Base-by-base conservation (phyloP, 768 basidiomycete genomes). In the Suillus bovinus region DNA sequence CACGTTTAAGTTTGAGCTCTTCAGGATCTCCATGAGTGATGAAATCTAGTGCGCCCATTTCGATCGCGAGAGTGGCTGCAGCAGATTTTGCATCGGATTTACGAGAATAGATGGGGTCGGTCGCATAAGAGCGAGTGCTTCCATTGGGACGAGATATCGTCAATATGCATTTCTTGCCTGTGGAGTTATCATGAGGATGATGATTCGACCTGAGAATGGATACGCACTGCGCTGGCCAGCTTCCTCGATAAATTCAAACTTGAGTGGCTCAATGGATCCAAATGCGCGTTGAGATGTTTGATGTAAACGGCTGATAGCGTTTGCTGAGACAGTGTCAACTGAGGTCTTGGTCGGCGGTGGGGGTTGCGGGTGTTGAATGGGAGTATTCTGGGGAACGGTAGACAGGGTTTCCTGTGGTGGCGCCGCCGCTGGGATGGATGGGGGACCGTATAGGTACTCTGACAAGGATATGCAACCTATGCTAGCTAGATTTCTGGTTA, bases 31-130 rank as follows among this genome's bases (percentile, higher is more conserved):
- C 83, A 2, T 72, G 67, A 8, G 70, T 58, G 53, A 89, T 82
- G 67, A 89, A 89, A 22, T 86, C 81, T 36, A 89, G 69, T 1
- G 81, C 88, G 22, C 85, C 86, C 77, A 83, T 81, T 8, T 85
- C 78, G 27, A 89, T 74, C 5, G 88, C 88, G 17, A 84, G 70
- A 17, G 70, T 75, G 0, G 85, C 86, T 0, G 77, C 86, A 50
- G 80, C 79, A 0, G 72, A 73, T 62, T 84, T 85, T 0, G 88
- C 88, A 14, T 87, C 86, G 42, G 65, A 74, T 65, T 83, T 81
- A 41, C 79, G 78, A 17, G 75, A 47, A 64, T 80, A 83, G 2
- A 69, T 49, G 16, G 78, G 72, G 29, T 81, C 77, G 0, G 86
- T 85, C 29, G 80, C 78, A 74, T 88, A 89, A 0, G 83, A 82